A percentile compares a stretch with the other conserved stretches of the same genome.
phyloP scores from a whole-genome alignment of 495 filamentous ascomycete species.

The Hypoxylon cercidicola region DNA sequence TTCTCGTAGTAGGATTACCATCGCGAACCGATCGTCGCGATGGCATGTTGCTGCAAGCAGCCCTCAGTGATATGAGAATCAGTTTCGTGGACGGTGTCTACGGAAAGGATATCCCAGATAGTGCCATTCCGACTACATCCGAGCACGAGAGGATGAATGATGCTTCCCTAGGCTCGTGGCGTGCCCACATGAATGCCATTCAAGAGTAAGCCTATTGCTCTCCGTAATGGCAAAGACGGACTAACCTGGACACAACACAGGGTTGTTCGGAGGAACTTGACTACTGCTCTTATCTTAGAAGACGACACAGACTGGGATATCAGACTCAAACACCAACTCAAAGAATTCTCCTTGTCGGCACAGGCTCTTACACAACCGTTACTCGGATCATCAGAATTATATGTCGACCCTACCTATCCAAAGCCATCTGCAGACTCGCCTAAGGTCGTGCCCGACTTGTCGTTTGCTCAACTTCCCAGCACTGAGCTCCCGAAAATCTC shows the following conservation, averaged over 20 bases:
- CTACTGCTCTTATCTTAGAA: conserved; percentile 66
- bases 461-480: conserved; percentile 41
- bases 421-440: conserved; percentile 9
- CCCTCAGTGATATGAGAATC: conserved; percentile 55
- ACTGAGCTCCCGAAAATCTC: conserved; percentile 47
- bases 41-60: conserved; percentile 58
- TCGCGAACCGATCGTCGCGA: conserved; percentile 65
- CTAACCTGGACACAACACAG: conserved; percentile 26
- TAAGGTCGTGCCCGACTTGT: conserved; percentile 4
- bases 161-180: conserved; percentile 39
- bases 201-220: conserved; percentile 38
- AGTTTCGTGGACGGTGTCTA: conserved; percentile 61
- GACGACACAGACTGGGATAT: conserved; percentile 70
- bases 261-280: conserved; percentile 57
- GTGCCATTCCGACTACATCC: conserved; percentile 45
- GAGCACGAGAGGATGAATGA: conserved; percentile 18
- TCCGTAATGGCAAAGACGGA: conserved; percentile 1
- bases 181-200: conserved; percentile 46
- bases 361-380: conserved; percentile 48
- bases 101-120: conserved; percentile 49
- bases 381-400: conserved; percentile 1
- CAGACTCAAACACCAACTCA: conserved; percentile 59
- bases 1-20: conserved; percentile 41
- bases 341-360: conserved; percentile 57
- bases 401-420: conserved; percentile 38